Conservation (phyloP, 169 alveolate species). For the Plasmodium coatneyi region DNA sequence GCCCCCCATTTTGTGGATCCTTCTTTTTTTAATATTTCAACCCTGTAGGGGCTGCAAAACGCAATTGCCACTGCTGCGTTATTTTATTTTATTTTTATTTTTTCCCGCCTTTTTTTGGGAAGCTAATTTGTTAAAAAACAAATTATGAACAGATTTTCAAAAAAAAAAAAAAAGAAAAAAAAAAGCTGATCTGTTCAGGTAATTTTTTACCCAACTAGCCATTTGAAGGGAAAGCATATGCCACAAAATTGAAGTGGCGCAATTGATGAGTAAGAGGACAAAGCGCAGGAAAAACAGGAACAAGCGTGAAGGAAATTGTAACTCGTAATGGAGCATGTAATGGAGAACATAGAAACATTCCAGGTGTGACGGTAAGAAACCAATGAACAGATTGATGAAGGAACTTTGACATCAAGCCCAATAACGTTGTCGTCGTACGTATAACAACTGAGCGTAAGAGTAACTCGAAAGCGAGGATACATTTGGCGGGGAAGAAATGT, state of each 20-base stretch:
- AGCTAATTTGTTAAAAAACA: neutral
- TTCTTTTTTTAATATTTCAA: neutral
- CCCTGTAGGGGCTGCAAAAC: neutral
- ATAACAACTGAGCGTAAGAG: neutral
- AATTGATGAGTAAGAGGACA: neutral
- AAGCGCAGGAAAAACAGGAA: neutral
- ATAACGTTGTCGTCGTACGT: neutral
- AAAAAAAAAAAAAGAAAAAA: constrained; percentile 1
- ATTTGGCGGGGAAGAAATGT: neutral
- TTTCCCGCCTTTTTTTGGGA: neutral
- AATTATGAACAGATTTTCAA: neutral
- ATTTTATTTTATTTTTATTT: no score
- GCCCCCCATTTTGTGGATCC: neutral
- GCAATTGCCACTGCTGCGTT: neutral
- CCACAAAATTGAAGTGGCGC: neutral
- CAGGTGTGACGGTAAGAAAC: neutral
- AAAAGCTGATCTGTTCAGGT: neutral
- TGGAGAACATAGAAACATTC: neutral
- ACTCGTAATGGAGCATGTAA: neutral
- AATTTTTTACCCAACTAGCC: neutral
- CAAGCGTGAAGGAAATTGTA: neutral
- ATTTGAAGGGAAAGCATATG: neutral
- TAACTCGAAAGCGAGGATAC: neutral
- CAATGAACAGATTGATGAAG: neutral
- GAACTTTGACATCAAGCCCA: neutral